Evolutionary conservation across 139 green algal genomes (phyloP).

Genomic region (Coccomyxa sp.): DNA sequence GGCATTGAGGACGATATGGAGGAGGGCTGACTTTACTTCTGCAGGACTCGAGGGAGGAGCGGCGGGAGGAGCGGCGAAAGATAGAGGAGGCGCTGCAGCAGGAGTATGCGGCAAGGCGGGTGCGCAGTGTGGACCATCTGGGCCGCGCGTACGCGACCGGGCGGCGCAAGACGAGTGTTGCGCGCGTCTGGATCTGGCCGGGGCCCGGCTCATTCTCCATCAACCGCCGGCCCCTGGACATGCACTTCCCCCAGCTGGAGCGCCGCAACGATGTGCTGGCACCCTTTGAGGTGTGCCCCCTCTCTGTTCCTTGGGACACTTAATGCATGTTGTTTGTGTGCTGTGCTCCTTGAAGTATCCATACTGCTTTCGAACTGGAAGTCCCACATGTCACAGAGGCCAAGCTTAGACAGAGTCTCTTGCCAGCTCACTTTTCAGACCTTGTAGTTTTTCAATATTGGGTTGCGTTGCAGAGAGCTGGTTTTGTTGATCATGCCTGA

Average conservation of each 20-base stretch:
- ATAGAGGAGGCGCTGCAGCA: conserved; percentile 33
- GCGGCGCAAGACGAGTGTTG: conserved; percentile 60
- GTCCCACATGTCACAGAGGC: too few relatives aligned
- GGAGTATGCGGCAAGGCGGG: conserved; percentile 13
- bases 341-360: too few relatives aligned
- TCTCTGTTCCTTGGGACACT: neutral
- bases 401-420: too few relatives aligned
- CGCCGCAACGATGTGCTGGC: conserved; percentile 58
- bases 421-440: too few relatives aligned
- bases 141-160: conserved; percentile 53
- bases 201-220: conserved; percentile 53
- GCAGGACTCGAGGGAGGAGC: conserved; percentile 10
- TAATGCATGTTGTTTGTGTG: too few relatives aligned
- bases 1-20: too few relatives aligned
- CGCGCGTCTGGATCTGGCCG: conserved; percentile 28
- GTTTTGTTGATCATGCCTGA: too few relatives aligned
- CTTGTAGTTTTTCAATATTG: too few relatives aligned
- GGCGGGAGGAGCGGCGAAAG: conserved; percentile 12
- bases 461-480: too few relatives aligned
- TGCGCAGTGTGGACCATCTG: conserved; percentile 49
- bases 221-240: conserved; percentile 63
- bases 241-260: conserved; percentile 66
- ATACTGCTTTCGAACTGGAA: too few relatives aligned
- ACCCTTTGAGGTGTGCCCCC: conserved; percentile 54
- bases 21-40: too few relatives aligned